Conservation (phyloP, 2,329 filamentous ascomycete genomes). For the Ascochyta koolunga region DNA sequence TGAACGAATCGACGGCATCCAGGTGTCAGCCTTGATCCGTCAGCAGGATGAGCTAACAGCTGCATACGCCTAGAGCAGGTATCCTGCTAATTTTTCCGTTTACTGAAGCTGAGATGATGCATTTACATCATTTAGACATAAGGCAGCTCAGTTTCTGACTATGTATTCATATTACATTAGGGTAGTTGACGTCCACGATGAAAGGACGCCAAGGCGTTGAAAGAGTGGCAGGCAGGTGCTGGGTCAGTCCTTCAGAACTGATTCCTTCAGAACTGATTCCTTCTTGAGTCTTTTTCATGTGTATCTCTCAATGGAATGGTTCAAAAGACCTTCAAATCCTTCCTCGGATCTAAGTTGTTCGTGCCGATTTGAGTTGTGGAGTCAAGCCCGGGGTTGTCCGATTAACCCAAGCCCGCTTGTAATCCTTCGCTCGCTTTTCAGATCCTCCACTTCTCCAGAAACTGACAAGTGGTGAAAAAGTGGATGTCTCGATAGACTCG, state of each 20-base stretch:
- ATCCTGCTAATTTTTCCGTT: neutral
- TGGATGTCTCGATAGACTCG: neutral
- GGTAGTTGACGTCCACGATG: neutral
- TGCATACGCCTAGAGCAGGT: slow-evolving; percentile 2
- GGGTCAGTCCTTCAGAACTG: neutral
- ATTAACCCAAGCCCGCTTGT: no score
- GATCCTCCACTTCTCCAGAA: neutral
- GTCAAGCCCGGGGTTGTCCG: slow-evolving; percentile 3
- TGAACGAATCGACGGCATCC: slow-evolving; percentile 2
- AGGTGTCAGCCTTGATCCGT: slow-evolving; percentile 10
- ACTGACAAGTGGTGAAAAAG: neutral
- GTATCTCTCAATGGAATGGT: neutral
- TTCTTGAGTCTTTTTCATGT: neutral
- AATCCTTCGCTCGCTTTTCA: slow-evolving; percentile 5
- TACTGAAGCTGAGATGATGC: neutral
- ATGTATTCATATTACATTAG: neutral
- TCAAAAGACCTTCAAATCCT: neutral
- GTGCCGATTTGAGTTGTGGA: neutral
- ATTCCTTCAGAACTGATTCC: neutral
- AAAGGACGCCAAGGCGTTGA: neutral
- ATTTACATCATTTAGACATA: neutral
- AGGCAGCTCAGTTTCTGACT: neutral
- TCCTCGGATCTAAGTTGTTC: neutral
- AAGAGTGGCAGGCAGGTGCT: neutral
- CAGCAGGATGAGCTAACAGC: slow-evolving; percentile 11